Evolutionary conservation across 352 stramenopile genomes (phyloP).

Genomic region (Phytophthora pinifolia): DNA sequence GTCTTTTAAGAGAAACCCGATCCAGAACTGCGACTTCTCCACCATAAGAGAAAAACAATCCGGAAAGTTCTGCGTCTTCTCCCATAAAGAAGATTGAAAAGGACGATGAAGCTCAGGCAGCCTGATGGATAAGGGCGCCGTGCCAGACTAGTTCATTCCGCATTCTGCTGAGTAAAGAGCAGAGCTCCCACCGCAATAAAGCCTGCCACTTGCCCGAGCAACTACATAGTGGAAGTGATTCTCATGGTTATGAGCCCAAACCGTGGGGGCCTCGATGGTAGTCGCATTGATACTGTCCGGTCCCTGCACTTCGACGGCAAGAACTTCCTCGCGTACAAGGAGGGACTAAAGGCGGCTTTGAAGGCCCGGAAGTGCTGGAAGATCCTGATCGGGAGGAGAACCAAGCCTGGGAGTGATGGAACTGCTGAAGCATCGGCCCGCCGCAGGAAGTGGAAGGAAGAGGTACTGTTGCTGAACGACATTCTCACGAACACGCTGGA

Average conservation of each 20-base stretch:
- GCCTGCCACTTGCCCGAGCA: too few relatives aligned
- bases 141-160: too few relatives aligned
- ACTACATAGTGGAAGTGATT: too few relatives aligned
- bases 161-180: too few relatives aligned
- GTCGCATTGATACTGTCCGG: background rate
- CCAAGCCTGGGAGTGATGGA: constrained; percentile 6
- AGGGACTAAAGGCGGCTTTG: constrained; percentile 9
- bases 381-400: constrained; percentile 5
- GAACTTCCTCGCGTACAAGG: constrained; percentile 1
- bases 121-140: too few relatives aligned
- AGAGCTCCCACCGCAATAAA: too few relatives aligned
- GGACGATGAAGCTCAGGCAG: too few relatives aligned
- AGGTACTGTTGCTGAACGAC: constrained; percentile 13
- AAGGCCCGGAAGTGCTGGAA: constrained; percentile 15
- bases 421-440: background rate
- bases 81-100: too few relatives aligned
- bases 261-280: background rate
- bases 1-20: too few relatives aligned
- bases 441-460: constrained; percentile 10
- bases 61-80: too few relatives aligned
- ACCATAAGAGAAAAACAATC: too few relatives aligned
- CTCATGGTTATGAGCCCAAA: background rate
- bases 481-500: constrained; percentile 18
- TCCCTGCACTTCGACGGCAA: background rate
- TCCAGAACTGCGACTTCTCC: too few relatives aligned